These are phyloP conservation scores for Cercospora sojina DNA, from an alignment of 2,329 filamentous ascomycete genomes.

Conservation along the genomic window DNA sequence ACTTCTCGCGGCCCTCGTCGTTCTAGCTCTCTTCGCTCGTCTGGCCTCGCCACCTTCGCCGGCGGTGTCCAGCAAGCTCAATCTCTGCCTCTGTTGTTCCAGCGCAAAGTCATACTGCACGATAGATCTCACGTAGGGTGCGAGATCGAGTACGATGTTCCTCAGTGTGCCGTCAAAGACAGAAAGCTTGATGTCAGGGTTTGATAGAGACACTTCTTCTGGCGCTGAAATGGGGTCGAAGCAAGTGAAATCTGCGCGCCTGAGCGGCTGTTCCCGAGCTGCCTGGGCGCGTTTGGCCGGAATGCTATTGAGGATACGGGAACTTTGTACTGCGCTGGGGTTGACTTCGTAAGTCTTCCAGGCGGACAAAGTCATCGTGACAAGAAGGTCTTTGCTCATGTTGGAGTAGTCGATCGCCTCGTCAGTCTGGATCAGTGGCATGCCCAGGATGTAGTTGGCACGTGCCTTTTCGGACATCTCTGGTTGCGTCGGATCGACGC, in stretches of 20 bases:
- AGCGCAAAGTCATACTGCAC: slow-evolving; percentile 71
- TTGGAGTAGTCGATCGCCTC: slow-evolving; percentile 46
- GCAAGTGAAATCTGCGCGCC: slow-evolving; percentile 45
- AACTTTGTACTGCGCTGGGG: slow-evolving; percentile 7
- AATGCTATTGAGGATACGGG: slow-evolving; percentile 10
- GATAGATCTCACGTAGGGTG: slow-evolving; percentile 86
- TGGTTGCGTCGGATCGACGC: slow-evolving; percentile 64
- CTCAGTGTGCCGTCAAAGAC: slow-evolving; percentile 71
- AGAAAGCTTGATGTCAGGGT: slow-evolving; percentile 58
- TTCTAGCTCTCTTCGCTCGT: slow-evolving; percentile 54
- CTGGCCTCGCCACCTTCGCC: slow-evolving; percentile 52
- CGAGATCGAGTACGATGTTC: slow-evolving; percentile 72
- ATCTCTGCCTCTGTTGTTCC: slow-evolving; percentile 63
- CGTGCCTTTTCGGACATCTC: slow-evolving; percentile 55
- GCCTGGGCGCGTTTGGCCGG: slow-evolving; percentile 5
- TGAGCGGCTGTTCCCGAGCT: slow-evolving; percentile 28
- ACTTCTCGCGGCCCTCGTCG: slow-evolving; percentile 70
- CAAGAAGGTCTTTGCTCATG: slow-evolving; percentile 39
- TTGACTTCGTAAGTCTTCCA: slow-evolving; percentile 8
- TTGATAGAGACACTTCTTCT: slow-evolving; percentile 36
- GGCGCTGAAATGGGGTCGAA: slow-evolving; percentile 54
- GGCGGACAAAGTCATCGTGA: slow-evolving; percentile 32
- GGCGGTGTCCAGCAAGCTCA: slow-evolving; percentile 63
- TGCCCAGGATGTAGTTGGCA: slow-evolving; percentile 55
- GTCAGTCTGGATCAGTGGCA: slow-evolving; percentile 55